phyloP scores from a whole-genome alignment of 345 rosid genomes.

The Raphanus sativus region DNA sequence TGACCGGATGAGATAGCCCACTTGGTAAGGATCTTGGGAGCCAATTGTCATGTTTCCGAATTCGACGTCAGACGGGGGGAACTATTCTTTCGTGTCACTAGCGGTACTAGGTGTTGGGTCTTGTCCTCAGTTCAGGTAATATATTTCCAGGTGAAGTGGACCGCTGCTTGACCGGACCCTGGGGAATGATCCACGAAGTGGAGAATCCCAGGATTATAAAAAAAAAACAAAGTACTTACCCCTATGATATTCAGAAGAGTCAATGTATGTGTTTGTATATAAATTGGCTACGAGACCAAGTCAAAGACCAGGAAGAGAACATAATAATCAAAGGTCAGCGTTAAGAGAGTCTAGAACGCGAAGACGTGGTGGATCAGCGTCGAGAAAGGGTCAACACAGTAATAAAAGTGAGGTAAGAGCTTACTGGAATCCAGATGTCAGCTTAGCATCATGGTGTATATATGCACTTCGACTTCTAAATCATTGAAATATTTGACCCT shows the following conservation, averaged over 20 bases:
- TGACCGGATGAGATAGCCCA: too few species aligned
- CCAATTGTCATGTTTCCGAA: too few species aligned
- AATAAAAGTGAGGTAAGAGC: slow-evolving; percentile 16
- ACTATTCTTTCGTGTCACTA: too few species aligned
- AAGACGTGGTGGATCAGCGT: slow-evolving; percentile 31
- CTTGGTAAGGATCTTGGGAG: too few species aligned
- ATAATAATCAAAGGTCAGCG: slow-evolving; percentile 7
- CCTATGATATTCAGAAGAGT: neutral
- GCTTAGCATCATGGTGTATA: slow-evolving; percentile 1
- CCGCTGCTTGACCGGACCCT: too few species aligned
- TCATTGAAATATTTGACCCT: slow-evolving; percentile 5
- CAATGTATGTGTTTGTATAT: neutral
- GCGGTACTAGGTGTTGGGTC: too few species aligned
- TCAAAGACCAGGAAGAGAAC: slow-evolving; percentile 4
- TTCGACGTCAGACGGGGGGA: too few species aligned
- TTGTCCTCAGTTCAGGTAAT: too few species aligned
- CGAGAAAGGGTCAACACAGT: slow-evolving; percentile 28
- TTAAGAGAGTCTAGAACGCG: slow-evolving; percentile 8
- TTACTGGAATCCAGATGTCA: slow-evolving; percentile 10
- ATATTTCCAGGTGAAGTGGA: too few species aligned
- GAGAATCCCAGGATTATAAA: too few species aligned
- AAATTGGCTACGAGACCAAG: slow-evolving; percentile 16
- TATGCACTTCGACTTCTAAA: slow-evolving; percentile 9
- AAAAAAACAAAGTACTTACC: neutral
- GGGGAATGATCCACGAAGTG: too few species aligned